phyloP scores from a whole-genome alignment of 2,329 filamentous ascomycete genomes.

The Aureobasidium pullulans region DNA sequence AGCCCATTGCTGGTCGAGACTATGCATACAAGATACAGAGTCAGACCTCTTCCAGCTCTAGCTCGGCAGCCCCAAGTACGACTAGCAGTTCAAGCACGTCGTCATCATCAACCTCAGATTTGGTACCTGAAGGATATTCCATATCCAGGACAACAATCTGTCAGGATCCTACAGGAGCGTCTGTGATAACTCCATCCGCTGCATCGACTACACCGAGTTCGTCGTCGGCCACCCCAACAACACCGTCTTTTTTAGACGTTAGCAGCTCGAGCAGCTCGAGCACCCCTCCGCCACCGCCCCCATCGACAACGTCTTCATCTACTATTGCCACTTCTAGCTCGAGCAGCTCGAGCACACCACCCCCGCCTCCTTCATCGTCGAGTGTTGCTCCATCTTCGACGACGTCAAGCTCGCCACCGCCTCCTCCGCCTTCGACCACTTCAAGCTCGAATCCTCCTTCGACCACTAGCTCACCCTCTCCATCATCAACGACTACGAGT shows the following conservation, averaged over 20 bases:
- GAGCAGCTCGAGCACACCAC: not conserved
- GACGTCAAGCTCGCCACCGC: not conserved
- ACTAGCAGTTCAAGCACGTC: not conserved
- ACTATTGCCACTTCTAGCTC: not conserved
- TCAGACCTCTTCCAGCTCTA: not conserved
- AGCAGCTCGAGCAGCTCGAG: not conserved
- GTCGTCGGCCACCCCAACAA: not conserved
- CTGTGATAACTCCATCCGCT: not conserved
- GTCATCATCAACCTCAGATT: not conserved
- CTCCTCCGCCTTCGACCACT: not conserved
- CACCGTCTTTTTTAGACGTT: constrained; percentile 2
- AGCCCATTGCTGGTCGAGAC: not conserved
- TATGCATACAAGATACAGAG: not conserved
- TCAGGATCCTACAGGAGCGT: not conserved
- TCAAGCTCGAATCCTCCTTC: not conserved
- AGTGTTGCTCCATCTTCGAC: not conserved
- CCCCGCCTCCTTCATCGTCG: not conserved
- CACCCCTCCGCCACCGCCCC: not conserved
- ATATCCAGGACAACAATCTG: constrained; percentile 3
- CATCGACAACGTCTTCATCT: not conserved
- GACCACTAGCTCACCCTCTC: not conserved
- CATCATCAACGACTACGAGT: not conserved
- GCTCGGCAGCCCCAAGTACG: not conserved
- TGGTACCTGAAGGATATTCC: not conserved
- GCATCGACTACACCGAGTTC: not conserved